Conservation (phyloP, 306 rosid species). For the Acmispon strigosus region DNA sequence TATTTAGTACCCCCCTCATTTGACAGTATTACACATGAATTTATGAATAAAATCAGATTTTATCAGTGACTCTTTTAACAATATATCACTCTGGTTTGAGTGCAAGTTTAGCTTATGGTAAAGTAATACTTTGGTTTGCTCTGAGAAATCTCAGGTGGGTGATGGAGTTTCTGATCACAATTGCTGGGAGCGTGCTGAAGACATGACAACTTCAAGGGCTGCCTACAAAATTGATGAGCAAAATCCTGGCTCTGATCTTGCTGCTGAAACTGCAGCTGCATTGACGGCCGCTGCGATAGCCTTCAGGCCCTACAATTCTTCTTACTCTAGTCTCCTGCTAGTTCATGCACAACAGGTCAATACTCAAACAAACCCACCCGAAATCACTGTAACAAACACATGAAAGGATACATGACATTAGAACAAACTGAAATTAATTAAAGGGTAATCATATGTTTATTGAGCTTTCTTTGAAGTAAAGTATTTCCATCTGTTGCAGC, state of each 20-base stretch:
- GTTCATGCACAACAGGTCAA: conserved; percentile 65
- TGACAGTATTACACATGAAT: too few species aligned
- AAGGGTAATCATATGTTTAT: background rate
- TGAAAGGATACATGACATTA: background rate
- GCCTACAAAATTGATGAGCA: conserved; percentile 61
- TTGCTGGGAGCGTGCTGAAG: conserved; percentile 86
- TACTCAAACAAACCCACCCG: background rate
- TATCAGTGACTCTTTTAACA: background rate
- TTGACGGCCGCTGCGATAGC: conserved; percentile 71
- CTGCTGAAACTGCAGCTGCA: conserved; percentile 80
- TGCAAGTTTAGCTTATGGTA: background rate
- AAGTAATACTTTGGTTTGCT: background rate
- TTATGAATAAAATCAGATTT: background rate
- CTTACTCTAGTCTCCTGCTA: conserved; percentile 56
- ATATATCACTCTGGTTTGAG: background rate
- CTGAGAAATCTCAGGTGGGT: conserved; percentile 44
- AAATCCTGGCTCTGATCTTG: conserved; percentile 78
- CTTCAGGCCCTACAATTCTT: conserved; percentile 60
- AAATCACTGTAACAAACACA: background rate
- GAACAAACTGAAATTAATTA: background rate
- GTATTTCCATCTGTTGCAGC: conserved; percentile 33
- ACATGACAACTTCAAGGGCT: conserved; percentile 64
- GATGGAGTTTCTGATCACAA: conserved; percentile 76
- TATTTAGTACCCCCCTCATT: too few species aligned
- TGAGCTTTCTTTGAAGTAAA: background rate